phyloP scores from a whole-genome alignment of 2,329 filamentous ascomycete genomes.

The Fusarium nanum region DNA sequence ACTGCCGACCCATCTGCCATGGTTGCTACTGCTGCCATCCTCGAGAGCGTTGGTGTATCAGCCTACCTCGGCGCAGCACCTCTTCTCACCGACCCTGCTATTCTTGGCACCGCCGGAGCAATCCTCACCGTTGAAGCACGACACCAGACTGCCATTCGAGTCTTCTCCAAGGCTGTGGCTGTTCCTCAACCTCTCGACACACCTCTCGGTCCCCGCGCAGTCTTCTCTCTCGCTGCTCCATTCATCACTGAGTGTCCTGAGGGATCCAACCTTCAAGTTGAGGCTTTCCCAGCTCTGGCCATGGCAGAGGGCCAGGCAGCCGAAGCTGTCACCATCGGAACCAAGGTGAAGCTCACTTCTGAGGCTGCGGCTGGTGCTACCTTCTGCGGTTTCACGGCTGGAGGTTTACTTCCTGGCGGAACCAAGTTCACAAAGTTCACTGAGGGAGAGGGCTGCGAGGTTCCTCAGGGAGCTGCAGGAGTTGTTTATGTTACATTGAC shows the following conservation, averaged over 20 bases:
- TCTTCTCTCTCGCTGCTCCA: constrained; percentile 78
- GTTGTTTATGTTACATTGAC: constrained; percentile 76
- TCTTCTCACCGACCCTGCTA: constrained; percentile 67
- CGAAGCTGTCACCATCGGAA: constrained; percentile 51
- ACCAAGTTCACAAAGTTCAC: constrained; percentile 70
- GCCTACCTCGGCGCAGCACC: constrained; percentile 79
- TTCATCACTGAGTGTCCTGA: constrained; percentile 79
- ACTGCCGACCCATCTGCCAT: constrained; percentile 74
- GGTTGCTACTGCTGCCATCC: constrained; percentile 75
- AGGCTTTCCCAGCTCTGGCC: constrained; percentile 68
- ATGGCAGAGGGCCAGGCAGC: constrained; percentile 60
- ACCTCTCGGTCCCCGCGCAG: constrained; percentile 72
- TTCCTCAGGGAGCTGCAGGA: constrained; percentile 72
- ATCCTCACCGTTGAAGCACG: constrained; percentile 80
- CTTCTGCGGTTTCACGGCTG: constrained; percentile 76
- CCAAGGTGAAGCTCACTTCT: constrained; percentile 57
- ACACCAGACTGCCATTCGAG: constrained; percentile 78
- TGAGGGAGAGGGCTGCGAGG: constrained; percentile 63
- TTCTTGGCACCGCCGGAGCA: constrained; percentile 74
- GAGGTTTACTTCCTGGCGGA: constrained; percentile 65
- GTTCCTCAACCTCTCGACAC: constrained; percentile 78
- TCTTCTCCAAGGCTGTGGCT: constrained; percentile 65
- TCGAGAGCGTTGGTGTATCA: constrained; percentile 80
- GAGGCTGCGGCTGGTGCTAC: constrained; percentile 62
- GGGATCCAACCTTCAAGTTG: constrained; percentile 69